A percentile compares a stretch with the other conserved stretches of the same genome.
Conservation (phyloP, 116 monocot species). For the Dioscorea cayenensis region DNA sequence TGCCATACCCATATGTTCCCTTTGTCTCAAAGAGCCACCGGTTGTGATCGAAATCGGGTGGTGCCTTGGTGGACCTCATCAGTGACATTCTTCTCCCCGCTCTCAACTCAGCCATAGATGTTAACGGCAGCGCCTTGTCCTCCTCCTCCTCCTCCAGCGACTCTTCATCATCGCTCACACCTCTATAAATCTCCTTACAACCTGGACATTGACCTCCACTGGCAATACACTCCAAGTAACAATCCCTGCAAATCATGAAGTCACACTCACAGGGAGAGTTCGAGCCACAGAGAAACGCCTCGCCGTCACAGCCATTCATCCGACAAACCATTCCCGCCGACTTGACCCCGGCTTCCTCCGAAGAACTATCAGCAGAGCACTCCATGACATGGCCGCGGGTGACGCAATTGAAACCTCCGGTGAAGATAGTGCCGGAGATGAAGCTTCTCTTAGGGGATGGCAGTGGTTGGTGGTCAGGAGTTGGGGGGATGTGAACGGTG, state of each 20-base stretch:
- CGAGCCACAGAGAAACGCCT: slow-evolving; percentile 24
- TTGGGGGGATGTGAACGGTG: slow-evolving; percentile 94
- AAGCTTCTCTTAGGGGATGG: slow-evolving; percentile 41
- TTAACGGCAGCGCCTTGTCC: slow-evolving; percentile 41
- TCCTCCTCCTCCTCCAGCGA: slow-evolving; percentile 16
- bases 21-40: slow-evolving; percentile 95
- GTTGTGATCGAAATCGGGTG: slow-evolving; percentile 73
- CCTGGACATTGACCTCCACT: slow-evolving; percentile 63
- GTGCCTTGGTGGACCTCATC: slow-evolving; percentile 56
- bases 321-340: slow-evolving; percentile 36
- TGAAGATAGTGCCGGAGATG: slow-evolving; percentile 92
- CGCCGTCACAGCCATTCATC: slow-evolving; percentile 84
- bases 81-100: slow-evolving; percentile 40
- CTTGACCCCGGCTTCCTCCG: not conserved
- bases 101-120: slow-evolving; percentile 54
- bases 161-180: slow-evolving; percentile 15
- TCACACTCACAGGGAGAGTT: slow-evolving; percentile 79
- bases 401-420: slow-evolving; percentile 79
- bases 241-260: slow-evolving; percentile 76
- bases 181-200: slow-evolving; percentile 69
- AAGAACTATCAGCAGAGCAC: slow-evolving; percentile 15
- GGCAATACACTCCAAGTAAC: slow-evolving; percentile 53
- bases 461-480: slow-evolving; percentile 48
- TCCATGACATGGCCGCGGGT: slow-evolving; percentile 71
- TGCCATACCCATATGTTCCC: slow-evolving; percentile 96